phyloP scores from a whole-genome alignment of 208 protist species.

The Wallacemonas sp. region DNA sequence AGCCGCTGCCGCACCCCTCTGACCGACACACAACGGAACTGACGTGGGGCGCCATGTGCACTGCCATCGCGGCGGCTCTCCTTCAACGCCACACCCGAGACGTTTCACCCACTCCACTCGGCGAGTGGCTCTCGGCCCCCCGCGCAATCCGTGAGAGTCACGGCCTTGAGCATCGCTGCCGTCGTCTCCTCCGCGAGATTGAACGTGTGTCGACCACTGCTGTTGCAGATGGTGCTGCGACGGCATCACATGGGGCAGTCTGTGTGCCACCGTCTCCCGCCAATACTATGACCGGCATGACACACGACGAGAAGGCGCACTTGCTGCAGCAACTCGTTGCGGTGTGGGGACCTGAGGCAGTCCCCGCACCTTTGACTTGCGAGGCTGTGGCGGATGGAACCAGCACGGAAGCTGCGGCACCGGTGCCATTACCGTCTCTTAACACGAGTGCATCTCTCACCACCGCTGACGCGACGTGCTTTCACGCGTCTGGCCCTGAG shows the following conservation, averaged over 20 bases:
- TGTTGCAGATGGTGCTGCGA: neutral
- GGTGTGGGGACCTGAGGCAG: conserved; percentile 14
- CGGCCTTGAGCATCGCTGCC: too few relatives aligned
- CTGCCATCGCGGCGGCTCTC: neutral
- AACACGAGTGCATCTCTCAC: too few relatives aligned
- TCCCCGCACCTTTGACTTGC: neutral
- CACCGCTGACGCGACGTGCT: too few relatives aligned
- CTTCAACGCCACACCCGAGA: neutral
- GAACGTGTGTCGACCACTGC: too few relatives aligned
- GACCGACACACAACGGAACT: too few relatives aligned
- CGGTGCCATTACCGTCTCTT: too few relatives aligned
- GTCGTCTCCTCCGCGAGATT: too few relatives aligned
- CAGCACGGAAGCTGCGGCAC: too few relatives aligned
- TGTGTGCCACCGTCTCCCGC: neutral
- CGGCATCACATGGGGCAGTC: too few relatives aligned
- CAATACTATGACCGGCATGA: neutral
- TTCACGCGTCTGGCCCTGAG: too few relatives aligned
- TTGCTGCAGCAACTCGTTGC: conserved; percentile 12
- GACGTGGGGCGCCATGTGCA: neutral
- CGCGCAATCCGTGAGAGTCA: too few relatives aligned
- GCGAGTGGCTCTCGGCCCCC: neutral
- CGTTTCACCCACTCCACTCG: neutral
- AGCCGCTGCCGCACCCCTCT: neutral
- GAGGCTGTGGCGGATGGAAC: too few relatives aligned
- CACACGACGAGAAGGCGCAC: neutral